Evolutionary conservation across 2,329 filamentous ascomycete genomes (phyloP), one percentile per base, ranked within the genome.

Genomic region (Diaporthe eres): DNA sequence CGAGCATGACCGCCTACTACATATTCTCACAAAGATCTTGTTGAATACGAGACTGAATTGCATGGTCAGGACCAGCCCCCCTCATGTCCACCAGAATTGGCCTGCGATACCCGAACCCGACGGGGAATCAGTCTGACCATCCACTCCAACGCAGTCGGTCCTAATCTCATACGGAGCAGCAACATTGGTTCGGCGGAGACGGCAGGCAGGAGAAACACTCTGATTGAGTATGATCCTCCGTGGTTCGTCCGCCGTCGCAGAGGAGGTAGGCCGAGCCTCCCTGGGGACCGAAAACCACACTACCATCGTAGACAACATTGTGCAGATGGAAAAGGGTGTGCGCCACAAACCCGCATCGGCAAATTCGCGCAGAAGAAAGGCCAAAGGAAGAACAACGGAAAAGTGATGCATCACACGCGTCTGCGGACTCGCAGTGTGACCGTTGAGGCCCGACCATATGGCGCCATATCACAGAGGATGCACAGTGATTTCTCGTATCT

Each of bases 291-390:
- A 28, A 28, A 53, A 25, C 34, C 39, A 28, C 63, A 37, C 65
- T 28, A n/a, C 47, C 47, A 28, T 31, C 8, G 31, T 70, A 49
- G 28, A 55, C 49, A 22, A 70, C 65, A 39, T 17, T n/a, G n/a
- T 31, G 42, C 25, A 53, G 17, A 19, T 37, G 34, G 12, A 42
- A 49, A 51, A 55, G 49, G 65, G 22, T 70, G 65, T 70, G 15
- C 65, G 65, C 65, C 65, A 55, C 65, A 70, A 39, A 53, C 49
- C 65, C 49, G n/a, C 47, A 42, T 55, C 65, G 65, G 65, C 49
- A 70, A 70, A 70, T 70, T 70, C 65, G 34, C n/a, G 49, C 65
- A 70, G 10, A 42, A n/a, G 7, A 7, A 31, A 1, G 13, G 6
- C 15, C 22, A 31, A 28, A 19, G 42, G 10, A 28, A 28, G 39